phyloP scores from a whole-genome alignment of 1,284 basidiomycete genomes.

The Irpex rosettiformis region DNA sequence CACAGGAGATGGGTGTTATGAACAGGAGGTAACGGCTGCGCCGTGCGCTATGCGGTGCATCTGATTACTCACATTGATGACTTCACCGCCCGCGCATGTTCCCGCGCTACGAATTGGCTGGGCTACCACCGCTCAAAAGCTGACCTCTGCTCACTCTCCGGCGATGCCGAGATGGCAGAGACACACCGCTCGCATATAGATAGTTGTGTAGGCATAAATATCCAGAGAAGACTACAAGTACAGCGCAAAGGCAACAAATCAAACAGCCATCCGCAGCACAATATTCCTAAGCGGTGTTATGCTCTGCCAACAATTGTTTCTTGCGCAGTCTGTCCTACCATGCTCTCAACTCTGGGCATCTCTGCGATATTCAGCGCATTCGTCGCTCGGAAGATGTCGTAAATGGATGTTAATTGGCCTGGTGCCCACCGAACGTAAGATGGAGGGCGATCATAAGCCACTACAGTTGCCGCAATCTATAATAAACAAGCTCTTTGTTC shows the following conservation, averaged over 20 bases:
- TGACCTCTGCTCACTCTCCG: neutral
- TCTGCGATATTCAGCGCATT: constrained; percentile 12
- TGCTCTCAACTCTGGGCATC: neutral
- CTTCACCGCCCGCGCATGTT: neutral
- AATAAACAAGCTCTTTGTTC: neutral
- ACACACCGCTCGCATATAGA: neutral
- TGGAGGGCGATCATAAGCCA: constrained; percentile 49
- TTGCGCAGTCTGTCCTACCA: neutral
- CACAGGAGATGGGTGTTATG: neutral
- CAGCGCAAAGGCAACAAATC: neutral
- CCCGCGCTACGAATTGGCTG: neutral
- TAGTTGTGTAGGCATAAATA: neutral
- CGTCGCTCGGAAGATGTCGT: constrained; percentile 22
- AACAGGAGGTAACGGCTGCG: neutral
- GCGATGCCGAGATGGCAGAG: neutral
- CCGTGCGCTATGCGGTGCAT: neutral
- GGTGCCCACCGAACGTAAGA: constrained; percentile 49
- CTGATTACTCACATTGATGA: neutral
- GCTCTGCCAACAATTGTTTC: neutral
- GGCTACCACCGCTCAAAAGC: neutral
- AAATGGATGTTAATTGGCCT: constrained; percentile 32
- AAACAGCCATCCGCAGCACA: constrained; percentile 8
- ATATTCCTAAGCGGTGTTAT: neutral
- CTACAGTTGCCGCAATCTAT: constrained; percentile 56
- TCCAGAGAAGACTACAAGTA: neutral